Evolutionary conservation across 2,329 filamentous ascomycete genomes (phyloP), one percentile per base, ranked within the genome.

Genomic region (Claviceps humidiphila): DNA sequence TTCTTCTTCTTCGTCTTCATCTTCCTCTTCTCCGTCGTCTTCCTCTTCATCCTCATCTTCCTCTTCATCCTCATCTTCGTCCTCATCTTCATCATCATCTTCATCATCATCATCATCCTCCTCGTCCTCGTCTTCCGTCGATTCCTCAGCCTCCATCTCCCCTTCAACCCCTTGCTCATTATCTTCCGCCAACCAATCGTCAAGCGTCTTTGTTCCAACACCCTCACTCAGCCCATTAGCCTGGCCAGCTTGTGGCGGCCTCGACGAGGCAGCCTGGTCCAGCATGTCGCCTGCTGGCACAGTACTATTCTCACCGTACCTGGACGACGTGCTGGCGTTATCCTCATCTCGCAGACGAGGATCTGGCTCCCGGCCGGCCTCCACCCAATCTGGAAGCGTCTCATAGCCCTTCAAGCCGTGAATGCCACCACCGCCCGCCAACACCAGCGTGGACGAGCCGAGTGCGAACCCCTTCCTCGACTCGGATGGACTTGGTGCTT

Each of bases 131-230:
- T 75, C 74, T 4, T 77, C 74, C 1, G 75, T 74, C 0, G 76
- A 74, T 0, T 75, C 74, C 7, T 77, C 74, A 0, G 73, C 73
- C 0, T 76, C 74, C 2, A 74, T 74, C 1, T 75, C 75, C 0
- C 74, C 74, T 3, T 70, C 75, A 13, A 74, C 73, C 11, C 77
- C 77, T 1, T 75, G 76, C 30, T 73, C 74, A 16, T 81, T 79
- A 44, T 80, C 81, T 61, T 89, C 86, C 4, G 84, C 89, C 53
- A 97, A 73, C 90, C 93, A 97, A 65, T 95, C 89, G 70, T 97
- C 89, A 56, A 98, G 71, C 20, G 84, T 88, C 76, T 95, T 95
- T 42, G 81, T 80, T 50, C 76, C 75, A 1, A 74, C 65, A 11
- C 68, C 73, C 48, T 82, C 82, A 5, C 69, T 67, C 14, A 68